Evolutionary conservation across 495 filamentous ascomycete genomes (phyloP).

Genomic region (Penicillium chermesinum): DNA sequence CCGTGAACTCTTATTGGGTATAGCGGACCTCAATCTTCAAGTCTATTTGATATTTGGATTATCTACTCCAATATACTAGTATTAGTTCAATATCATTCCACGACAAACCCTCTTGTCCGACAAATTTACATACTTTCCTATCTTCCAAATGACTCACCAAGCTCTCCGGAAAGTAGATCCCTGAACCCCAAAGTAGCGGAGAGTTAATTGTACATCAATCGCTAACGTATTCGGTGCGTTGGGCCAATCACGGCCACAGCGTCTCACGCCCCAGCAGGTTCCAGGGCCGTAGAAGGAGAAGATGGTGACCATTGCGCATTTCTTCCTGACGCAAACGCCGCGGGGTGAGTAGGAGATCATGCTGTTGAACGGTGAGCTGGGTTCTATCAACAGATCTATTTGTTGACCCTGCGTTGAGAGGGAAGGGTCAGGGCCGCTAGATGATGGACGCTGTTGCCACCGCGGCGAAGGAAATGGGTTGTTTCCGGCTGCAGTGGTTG

Average conservation of each 20-base stretch:
- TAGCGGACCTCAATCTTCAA: too few relatives aligned
- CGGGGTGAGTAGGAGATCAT: conserved; percentile 11
- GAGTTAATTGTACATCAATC: too few relatives aligned
- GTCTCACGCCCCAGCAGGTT: conserved; percentile 5
- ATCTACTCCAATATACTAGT: too few relatives aligned
- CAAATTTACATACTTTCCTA: too few relatives aligned
- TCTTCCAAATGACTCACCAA: too few relatives aligned
- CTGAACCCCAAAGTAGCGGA: too few relatives aligned
- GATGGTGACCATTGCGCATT: conserved; percentile 10
- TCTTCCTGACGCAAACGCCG: conserved; percentile 10
- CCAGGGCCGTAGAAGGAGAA: conserved; percentile 3
- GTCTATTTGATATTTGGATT: too few relatives aligned
- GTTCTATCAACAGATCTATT: conserved; percentile 6
- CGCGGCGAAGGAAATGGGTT: conserved; percentile 9
- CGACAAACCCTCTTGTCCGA: too few relatives aligned
- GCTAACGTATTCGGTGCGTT: not conserved
- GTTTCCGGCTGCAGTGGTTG: conserved; percentile 11
- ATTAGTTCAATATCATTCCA: too few relatives aligned
- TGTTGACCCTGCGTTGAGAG: conserved; percentile 9
- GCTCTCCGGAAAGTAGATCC: too few relatives aligned
- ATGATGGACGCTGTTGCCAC: conserved; percentile 10
- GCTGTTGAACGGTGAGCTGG: conserved; percentile 5
- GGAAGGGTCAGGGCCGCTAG: conserved; percentile 9
- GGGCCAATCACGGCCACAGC: not conserved
- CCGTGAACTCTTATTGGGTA: too few relatives aligned